Evolutionary conservation across 768 basidiomycete species (phyloP), one percentile per base, ranked within the genome.

Genomic region (Termitomyces sp.): DNA sequence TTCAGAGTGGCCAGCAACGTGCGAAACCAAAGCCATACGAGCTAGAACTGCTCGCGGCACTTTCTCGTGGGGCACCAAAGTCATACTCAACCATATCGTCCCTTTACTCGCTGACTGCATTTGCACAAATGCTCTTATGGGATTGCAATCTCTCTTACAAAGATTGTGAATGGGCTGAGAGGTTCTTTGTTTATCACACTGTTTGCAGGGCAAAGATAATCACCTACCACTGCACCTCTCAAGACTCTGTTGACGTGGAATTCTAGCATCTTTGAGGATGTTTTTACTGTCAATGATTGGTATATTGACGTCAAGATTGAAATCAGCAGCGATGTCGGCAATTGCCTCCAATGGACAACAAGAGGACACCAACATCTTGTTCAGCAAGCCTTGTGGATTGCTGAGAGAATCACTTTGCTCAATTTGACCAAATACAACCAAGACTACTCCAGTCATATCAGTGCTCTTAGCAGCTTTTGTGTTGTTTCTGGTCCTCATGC

Each of bases 171-270:
- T 71, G 66, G 70, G 66, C 61, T 0, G 4, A 14, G 0, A 58
- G 58, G 8, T 62, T 72, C 20, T 63, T 68, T 13, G 59, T 73
- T 28, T 60, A 72, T 3, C 68, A 72, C 42, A 69, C 69, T 4
- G 60, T 72, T 14, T 58, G 65, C 1, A 71, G 71, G 0, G 44
- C 63, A 0, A 74, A 74, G 38, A 49, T 63, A 16, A 36, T 57
- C 9, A 63, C 56, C 14, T 13, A 8, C 1, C 70, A 73, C 53
- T 6, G 10, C 2, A 28, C 28, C 5, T 28, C 56, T 4, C 14
- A 0, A 2, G 4, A 1, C 1, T 44, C 51, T 6, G 33, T 58
- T 1, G 18, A 45, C 2, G 6, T 0, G 18, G 1, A 50, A 51
- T 16, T 40, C 43, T 0, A 18, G 50, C 22, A 49, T 63, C 42